Percentiles rank a stretch among this genome's conserved stretches.
Conservation (phyloP, 2,329 filamentous ascomycete species). For the Pseudogymnoascus verrucosus region DNA sequence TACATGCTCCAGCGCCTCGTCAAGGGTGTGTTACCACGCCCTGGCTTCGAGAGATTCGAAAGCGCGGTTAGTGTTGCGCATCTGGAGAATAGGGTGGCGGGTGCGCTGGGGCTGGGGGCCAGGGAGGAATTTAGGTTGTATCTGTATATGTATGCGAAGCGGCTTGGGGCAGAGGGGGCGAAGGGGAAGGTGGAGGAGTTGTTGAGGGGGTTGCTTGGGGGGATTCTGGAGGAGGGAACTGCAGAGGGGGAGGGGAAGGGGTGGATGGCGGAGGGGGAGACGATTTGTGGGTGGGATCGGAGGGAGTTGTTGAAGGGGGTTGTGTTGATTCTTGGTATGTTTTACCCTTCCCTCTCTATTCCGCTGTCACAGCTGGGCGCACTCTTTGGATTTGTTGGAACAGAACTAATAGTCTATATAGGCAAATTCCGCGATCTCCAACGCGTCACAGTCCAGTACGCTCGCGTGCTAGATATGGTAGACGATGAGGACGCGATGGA, state of each 20-base stretch:
- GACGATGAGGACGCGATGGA: slow-evolving; percentile 20
- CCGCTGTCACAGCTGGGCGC: slow-evolving; percentile 15
- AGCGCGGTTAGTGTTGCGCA: slow-evolving; percentile 87
- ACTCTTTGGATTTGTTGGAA: background rate
- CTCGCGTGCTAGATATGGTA: slow-evolving; percentile 62
- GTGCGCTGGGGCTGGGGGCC: slow-evolving; percentile 73
- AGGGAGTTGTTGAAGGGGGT: slow-evolving; percentile 84
- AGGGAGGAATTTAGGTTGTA: slow-evolving; percentile 92
- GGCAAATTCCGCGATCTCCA: slow-evolving; percentile 95
- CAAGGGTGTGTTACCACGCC: slow-evolving; percentile 77
- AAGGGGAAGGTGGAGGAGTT: slow-evolving; percentile 89
- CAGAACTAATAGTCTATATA: slow-evolving; percentile 30
- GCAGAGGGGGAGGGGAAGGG: slow-evolving; percentile 40
- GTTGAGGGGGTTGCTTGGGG: slow-evolving; percentile 71
- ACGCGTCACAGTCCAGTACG: slow-evolving; percentile 89
- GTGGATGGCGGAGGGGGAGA: slow-evolving; percentile 60
- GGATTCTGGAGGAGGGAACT: slow-evolving; percentile 43
- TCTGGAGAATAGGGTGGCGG: slow-evolving; percentile 88
- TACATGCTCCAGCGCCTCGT: slow-evolving; percentile 88
- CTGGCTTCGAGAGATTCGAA: slow-evolving; percentile 89
- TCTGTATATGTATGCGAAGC: slow-evolving; percentile 96
- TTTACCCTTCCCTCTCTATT: background rate
- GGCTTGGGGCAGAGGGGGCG: slow-evolving; percentile 81
- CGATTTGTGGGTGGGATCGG: slow-evolving; percentile 84
- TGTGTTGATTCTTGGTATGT: slow-evolving; percentile 82